A percentile compares a stretch with the other conserved stretches of the same genome.
Evolutionary conservation across 768 basidiomycete genomes (phyloP).

Genomic region (Tricholoma hemisulphureum): DNA sequence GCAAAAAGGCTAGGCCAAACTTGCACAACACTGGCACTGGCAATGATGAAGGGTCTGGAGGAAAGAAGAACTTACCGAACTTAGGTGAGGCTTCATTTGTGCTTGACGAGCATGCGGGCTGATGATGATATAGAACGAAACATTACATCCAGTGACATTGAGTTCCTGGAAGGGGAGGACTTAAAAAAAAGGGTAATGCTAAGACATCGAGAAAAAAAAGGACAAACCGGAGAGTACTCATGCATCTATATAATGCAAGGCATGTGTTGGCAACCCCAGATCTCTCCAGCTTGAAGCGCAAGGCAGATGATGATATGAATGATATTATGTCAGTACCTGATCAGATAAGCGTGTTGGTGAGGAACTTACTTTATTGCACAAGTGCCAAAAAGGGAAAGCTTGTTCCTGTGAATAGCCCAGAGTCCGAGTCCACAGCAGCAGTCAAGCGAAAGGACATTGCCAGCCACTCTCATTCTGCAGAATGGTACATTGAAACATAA

Average conservation of each 20-base stretch:
- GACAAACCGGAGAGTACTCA: not conserved
- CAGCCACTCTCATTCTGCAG: not conserved
- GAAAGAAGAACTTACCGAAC: not conserved
- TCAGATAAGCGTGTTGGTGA: not conserved
- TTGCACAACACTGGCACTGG: not conserved
- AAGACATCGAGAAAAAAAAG: not conserved
- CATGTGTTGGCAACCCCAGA: not conserved
- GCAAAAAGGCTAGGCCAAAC: not conserved
- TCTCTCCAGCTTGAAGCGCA: not conserved
- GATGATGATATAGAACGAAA: not conserved
- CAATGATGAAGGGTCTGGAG: not conserved
- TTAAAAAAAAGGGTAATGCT: not conserved
- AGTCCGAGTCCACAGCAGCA: not conserved
- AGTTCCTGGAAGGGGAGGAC: not conserved
- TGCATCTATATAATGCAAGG: not conserved
- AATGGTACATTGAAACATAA: not conserved
- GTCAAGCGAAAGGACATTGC: not conserved
- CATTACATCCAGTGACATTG: not conserved
- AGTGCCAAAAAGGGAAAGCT: not conserved
- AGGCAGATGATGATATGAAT: not conserved
- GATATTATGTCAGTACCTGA: not conserved
- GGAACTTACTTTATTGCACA: not conserved
- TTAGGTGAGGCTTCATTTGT: slow-evolving; percentile 1
- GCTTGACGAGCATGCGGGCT: not conserved
- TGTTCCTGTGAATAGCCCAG: not conserved